Evolutionary conservation across 2,329 filamentous ascomycete genomes (phyloP).

Genomic region (Cladophialophora psammophila): DNA sequence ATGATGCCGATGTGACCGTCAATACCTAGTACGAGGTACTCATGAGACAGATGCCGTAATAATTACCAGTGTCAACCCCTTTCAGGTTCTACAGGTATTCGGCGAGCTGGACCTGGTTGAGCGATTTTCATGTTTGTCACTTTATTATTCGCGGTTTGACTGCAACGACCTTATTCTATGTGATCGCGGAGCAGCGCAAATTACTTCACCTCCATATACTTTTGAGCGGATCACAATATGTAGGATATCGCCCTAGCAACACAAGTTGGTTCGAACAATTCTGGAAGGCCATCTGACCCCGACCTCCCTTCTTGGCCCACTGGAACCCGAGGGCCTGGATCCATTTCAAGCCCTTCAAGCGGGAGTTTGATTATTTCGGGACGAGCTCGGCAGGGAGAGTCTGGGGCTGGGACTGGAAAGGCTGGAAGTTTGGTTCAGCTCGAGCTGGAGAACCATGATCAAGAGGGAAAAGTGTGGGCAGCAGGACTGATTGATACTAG

Average conservation of each 20-base stretch:
- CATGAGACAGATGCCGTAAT: background rate
- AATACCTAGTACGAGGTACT: too few species aligned
- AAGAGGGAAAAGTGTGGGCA: background rate
- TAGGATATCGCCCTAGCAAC: constrained; percentile 7
- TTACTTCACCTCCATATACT: background rate
- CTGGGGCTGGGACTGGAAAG: background rate
- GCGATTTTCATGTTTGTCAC: background rate
- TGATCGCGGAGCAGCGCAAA: background rate
- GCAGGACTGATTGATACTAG: background rate
- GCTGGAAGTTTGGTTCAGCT: background rate
- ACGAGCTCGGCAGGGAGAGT: background rate
- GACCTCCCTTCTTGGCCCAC: background rate
- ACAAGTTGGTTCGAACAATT: background rate
- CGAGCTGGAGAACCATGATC: background rate
- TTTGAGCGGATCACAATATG: background rate
- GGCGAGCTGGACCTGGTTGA: background rate
- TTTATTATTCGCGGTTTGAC: background rate
- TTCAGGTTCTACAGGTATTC: background rate
- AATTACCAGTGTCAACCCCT: background rate
- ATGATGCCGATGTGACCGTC: background rate
- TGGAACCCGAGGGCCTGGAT: background rate
- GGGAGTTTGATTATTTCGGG: background rate
- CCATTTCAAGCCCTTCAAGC: constrained; percentile 2
- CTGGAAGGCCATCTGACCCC: background rate
- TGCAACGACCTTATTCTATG: background rate